Conservation (phyloP, 768 basidiomycete species). For the Russula virescens region DNA sequence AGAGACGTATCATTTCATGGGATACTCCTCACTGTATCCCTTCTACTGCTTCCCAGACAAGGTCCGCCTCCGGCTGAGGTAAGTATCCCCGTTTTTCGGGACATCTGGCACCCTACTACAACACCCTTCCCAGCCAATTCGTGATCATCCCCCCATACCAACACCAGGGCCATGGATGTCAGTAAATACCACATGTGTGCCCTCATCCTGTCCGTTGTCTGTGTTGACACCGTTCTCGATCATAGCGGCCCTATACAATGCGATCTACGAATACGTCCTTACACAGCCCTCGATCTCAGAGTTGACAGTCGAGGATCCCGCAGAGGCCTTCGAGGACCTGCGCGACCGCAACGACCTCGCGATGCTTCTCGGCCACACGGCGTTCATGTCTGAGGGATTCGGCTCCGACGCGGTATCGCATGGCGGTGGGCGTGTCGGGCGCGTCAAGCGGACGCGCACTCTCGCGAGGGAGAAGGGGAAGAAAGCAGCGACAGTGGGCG, state of each 20-base stretch:
- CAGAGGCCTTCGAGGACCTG: slow-evolving; percentile 95
- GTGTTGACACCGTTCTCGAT: slow-evolving; percentile 3
- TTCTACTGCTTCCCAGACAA: slow-evolving; percentile 96
- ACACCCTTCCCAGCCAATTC: slow-evolving; percentile 66
- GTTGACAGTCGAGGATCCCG: slow-evolving; percentile 95
- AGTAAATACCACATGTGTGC: slow-evolving; percentile 28
- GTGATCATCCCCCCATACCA: slow-evolving; percentile 90
- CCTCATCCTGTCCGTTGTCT: neutral
- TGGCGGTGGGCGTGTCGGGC: slow-evolving; percentile 38
- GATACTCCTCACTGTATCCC: slow-evolving; percentile 90
- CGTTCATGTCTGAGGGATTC: slow-evolving; percentile 70
- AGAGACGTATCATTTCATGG: slow-evolving; percentile 82
- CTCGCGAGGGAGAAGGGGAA: slow-evolving; percentile 30
- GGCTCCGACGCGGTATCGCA: slow-evolving; percentile 33
- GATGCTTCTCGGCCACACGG: slow-evolving; percentile 59
- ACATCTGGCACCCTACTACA: neutral
- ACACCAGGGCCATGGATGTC: slow-evolving; percentile 85
- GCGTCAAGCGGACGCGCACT: slow-evolving; percentile 31
- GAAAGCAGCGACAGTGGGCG: slow-evolving; percentile 38
- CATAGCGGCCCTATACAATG: slow-evolving; percentile 78
- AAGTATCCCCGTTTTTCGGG: slow-evolving; percentile 20
- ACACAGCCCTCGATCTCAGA: slow-evolving; percentile 71
- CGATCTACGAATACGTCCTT: slow-evolving; percentile 75
- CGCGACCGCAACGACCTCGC: slow-evolving; percentile 86
- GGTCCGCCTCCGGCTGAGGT: slow-evolving; percentile 84